Percentiles rank a stretch among this genome's conserved stretches.
These are phyloP conservation scores for Tilletiaria anomala DNA, from an alignment of 1,284 basidiomycete genomes.

Conservation along the genomic window DNA sequence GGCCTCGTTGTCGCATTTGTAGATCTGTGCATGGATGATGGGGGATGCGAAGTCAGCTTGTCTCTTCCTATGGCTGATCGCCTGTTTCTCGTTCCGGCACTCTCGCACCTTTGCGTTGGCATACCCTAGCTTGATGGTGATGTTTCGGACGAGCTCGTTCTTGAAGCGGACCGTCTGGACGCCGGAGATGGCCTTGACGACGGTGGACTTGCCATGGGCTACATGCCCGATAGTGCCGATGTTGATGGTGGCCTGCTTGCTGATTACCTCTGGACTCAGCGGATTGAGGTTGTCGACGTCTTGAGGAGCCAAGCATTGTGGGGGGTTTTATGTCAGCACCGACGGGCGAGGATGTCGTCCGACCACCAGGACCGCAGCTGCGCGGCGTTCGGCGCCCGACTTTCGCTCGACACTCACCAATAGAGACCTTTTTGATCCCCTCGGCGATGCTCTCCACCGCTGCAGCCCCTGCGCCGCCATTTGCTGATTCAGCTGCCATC, in stretches of 20 bases:
- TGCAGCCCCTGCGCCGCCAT: too few species aligned
- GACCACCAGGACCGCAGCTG: too few species aligned
- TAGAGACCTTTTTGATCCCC: too few species aligned
- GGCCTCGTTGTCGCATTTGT: constrained; percentile 84
- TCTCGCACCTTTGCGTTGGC: constrained; percentile 81
- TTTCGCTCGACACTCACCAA: too few species aligned
- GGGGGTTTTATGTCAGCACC: too few species aligned
- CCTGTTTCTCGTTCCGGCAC: background rate
- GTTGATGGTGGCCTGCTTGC: constrained; percentile 64
- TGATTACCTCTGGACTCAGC: constrained; percentile 86
- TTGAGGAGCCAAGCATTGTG: constrained; percentile 15
- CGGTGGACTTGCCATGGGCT: constrained; percentile 89
- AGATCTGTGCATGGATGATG: constrained; percentile 59
- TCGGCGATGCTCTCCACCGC: too few species aligned
- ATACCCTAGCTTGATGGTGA: constrained; percentile 96
- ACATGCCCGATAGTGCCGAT: constrained; percentile 41
- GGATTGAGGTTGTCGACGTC: constrained; percentile 54
- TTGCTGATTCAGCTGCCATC: too few species aligned
- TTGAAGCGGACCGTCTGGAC: constrained; percentile 98
- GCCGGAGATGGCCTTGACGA: constrained; percentile 98
- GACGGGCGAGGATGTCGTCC: too few species aligned
- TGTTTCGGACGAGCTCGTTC: constrained; percentile 75
- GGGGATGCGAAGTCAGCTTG: background rate
- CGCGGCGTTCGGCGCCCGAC: too few species aligned
- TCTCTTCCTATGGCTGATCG: background rate